Conservation (phyloP, 192 early-diverging fungal species). For the Obelidium mucronatum region DNA sequence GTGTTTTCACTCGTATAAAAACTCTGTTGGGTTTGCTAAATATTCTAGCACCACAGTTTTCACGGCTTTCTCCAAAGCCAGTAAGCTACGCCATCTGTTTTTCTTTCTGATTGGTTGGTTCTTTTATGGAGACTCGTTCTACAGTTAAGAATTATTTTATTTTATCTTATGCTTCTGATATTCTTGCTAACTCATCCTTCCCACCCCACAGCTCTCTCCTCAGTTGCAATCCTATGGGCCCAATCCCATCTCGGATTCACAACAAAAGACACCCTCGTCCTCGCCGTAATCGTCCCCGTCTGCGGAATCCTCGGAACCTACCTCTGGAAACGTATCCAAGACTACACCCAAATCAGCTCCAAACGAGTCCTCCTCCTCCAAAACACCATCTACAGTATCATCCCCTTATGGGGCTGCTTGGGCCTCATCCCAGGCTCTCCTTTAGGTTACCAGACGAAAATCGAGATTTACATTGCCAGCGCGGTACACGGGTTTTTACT, state of each 20-base stretch:
- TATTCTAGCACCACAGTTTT: neutral
- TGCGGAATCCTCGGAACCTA: slow-evolving; percentile 24
- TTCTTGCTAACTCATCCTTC: neutral
- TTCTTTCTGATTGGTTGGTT: slow-evolving; percentile 48
- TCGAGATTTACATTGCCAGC: slow-evolving; percentile 67
- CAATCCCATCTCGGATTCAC: slow-evolving; percentile 56
- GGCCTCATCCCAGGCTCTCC: slow-evolving; percentile 55
- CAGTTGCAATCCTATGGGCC: slow-evolving; percentile 41
- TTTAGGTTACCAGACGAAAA: slow-evolving; percentile 59
- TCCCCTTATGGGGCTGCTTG: slow-evolving; percentile 71
- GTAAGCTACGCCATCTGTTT: slow-evolving; percentile 35
- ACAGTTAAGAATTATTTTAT: neutral
- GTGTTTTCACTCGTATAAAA: neutral
- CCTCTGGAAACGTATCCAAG: slow-evolving; percentile 26
- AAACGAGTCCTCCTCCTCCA: slow-evolving; percentile 63
- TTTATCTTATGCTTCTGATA: slow-evolving; percentile 15
- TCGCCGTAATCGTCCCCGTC: slow-evolving; percentile 22
- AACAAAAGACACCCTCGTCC: slow-evolving; percentile 34
- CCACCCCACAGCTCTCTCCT: slow-evolving; percentile 35
- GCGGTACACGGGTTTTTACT: slow-evolving; percentile 70
- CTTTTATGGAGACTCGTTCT: slow-evolving; percentile 39
- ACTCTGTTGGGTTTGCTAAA: neutral
- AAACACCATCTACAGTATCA: slow-evolving; percentile 49
- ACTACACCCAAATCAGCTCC: slow-evolving; percentile 41
- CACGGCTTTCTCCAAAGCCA: slow-evolving; percentile 18